Conservation (phyloP, 2,329 filamentous ascomycete species). For the Aulographum hederae region DNA sequence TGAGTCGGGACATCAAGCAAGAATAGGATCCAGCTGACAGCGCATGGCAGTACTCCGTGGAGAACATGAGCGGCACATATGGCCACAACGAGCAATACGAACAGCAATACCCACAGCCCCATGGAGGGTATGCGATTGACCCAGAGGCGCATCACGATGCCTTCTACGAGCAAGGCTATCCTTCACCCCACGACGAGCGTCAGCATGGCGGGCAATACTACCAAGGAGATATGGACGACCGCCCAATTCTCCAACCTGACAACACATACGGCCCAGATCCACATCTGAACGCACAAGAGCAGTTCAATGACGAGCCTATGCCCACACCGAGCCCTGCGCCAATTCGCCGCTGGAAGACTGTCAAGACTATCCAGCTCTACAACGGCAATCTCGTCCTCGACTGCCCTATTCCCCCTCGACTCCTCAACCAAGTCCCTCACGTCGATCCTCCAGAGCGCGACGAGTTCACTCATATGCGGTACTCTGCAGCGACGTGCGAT, state of each 20-base stretch:
- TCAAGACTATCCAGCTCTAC: constrained; percentile 95
- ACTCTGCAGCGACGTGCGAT: constrained; percentile 88
- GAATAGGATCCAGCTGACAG: constrained; percentile 3
- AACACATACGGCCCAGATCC: constrained; percentile 43
- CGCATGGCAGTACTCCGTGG: constrained; percentile 45
- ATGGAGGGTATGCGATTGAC: constrained; percentile 54
- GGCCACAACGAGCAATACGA: constrained; percentile 45
- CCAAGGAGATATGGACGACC: constrained; percentile 50
- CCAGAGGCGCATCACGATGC: constrained; percentile 75
- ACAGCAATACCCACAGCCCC: constrained; percentile 24
- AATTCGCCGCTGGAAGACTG: constrained; percentile 89
- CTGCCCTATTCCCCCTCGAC: constrained; percentile 77
- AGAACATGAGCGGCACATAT: constrained; percentile 45
- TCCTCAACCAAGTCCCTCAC: constrained; percentile 77
- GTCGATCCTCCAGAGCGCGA: constrained; percentile 61
- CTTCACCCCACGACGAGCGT: constrained; percentile 32
- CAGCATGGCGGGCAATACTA: constrained; percentile 33
- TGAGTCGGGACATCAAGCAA: constrained; percentile 28
- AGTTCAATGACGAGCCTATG: constrained; percentile 16
- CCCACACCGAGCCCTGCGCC: constrained; percentile 37
- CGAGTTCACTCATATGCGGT: constrained; percentile 80
- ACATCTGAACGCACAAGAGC: constrained; percentile 25
- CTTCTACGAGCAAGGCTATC: constrained; percentile 56
- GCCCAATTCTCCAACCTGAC: constrained; percentile 57
- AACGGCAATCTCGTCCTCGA: constrained; percentile 93